A percentile compares a stretch with the other conserved stretches of the same genome.
phyloP scores from a whole-genome alignment of 164 flowering plant species.

The Magnolia changhungtana region DNA sequence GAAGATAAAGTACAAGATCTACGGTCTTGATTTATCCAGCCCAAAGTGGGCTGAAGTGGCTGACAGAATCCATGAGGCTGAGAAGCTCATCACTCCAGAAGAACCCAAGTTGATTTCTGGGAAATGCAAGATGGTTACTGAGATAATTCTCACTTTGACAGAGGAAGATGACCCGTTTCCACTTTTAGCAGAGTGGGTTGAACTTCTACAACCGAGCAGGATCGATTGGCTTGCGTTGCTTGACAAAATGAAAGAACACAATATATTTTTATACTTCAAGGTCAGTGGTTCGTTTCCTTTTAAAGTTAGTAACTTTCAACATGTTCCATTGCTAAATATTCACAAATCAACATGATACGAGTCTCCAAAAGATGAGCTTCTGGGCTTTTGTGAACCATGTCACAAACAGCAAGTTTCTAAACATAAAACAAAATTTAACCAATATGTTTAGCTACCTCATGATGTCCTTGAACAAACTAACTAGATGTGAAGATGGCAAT shows the following conservation, averaged over 20 bases:
- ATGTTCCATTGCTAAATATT: no score
- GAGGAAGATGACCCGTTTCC: slow-evolving; percentile 63
- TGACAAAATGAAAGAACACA: slow-evolving; percentile 45
- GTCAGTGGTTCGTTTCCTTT: slow-evolving; percentile 27
- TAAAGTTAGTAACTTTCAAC: no score
- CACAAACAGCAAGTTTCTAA: no score
- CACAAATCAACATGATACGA: no score
- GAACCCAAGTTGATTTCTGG: slow-evolving; percentile 75
- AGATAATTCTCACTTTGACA: slow-evolving; percentile 47
- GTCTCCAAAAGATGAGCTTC: no score
- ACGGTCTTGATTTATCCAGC: slow-evolving; percentile 87
- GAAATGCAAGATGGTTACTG: slow-evolving; percentile 69
- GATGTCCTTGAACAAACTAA: no score
- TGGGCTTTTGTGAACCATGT: no score
- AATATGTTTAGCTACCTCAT: no score
- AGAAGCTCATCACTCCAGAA: slow-evolving; percentile 43
- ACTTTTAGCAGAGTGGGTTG: slow-evolving; percentile 71
- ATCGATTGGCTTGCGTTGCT: slow-evolving; percentile 81
- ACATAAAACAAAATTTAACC: no score
- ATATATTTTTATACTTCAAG: slow-evolving; percentile 47
- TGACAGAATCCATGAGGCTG: slow-evolving; percentile 59
- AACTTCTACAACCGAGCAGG: slow-evolving; percentile 65
- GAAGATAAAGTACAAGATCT: slow-evolving; percentile 75
- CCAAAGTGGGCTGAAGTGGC: slow-evolving; percentile 73
- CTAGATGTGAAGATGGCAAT: no score